Conservation (phyloP, 2,329 filamentous ascomycete genomes). For the Diaporthe helianthi region DNA sequence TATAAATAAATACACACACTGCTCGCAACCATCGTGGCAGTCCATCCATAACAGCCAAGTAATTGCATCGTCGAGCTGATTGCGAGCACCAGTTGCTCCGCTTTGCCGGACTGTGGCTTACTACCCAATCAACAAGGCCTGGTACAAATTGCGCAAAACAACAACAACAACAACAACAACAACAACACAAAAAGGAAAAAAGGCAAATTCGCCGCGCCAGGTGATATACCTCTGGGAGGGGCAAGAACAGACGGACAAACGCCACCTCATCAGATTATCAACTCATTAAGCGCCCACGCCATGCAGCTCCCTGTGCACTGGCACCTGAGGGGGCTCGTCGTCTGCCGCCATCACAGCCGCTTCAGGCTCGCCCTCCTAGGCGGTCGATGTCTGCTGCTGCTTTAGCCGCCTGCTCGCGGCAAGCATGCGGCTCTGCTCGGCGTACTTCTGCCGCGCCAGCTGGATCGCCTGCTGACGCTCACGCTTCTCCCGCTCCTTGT, state of each 20-base stretch:
- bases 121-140: background rate
- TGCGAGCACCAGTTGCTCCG: background rate
- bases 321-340: conserved; percentile 12
- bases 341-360: background rate
- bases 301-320: conserved; percentile 24
- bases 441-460: conserved; percentile 64
- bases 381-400: conserved; percentile 34
- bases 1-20: conserved; percentile 4
- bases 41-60: background rate
- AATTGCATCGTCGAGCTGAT: background rate
- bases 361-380: conserved; percentile 18
- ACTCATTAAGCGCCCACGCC: background rate
- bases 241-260: background rate
- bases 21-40: background rate
- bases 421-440: conserved; percentile 66
- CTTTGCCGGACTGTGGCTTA: background rate
- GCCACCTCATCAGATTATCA: conserved; percentile 9
- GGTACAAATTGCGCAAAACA: background rate
- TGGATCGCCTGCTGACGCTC: conserved; percentile 62
- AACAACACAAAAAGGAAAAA: too few relatives aligned
- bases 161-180: too few relatives aligned
- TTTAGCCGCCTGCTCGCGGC: conserved; percentile 63
- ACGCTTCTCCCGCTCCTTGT: conserved; percentile 59
- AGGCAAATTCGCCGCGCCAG: background rate
- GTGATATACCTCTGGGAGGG: background rate